Evolutionary conservation across 352 stramenopile genomes (phyloP), one percentile per base, ranked within the genome.

Genomic region (Pythium myriotylum): DNA sequence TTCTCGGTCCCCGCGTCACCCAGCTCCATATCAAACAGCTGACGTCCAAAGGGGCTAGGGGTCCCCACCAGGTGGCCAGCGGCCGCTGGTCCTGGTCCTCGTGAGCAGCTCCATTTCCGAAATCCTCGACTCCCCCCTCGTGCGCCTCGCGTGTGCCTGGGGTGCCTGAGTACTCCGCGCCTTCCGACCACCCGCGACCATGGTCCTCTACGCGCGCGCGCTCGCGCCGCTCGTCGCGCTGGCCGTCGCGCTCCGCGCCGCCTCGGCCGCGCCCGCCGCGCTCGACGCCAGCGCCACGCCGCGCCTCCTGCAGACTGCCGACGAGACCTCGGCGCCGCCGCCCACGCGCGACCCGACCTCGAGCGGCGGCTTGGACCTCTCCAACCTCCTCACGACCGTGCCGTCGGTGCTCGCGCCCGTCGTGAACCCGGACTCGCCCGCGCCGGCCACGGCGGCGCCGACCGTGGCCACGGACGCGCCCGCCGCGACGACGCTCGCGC

Each of bases 121-220:
- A 65, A 65, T 65, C 57, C 57, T 46, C 57, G 49, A 65, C 57
- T 65, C 50, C 57, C 48, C 27, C 39, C 45, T 17, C 27, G 10
- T 42, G 23, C 29, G 24, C 29, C 45, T 49, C 35, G 24, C 41
- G 39, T 52, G 7, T 52, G 32, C 13, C 29, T 35, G 12, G n/a
- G 54, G 54, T 54, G 46, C 40, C 41, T 42, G 55, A 49, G 55
- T 56, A 63, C 55, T 48, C 54, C 13, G 19, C n/a, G 29, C 29
- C 29, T 10, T 35, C 29, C 5, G 5, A 5, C 29, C 5, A 35
- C 29, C 5, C 29, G 29, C 29, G 14, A 55, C 2, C 7, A 65
- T 65, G 57, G 49, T 65, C 37, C 29, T n/a, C n/a, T n/a, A 65
- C 3, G 40, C 53, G 55, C 55, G 37, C 9, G 26, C 5, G 13